A percentile compares a stretch with the other conserved stretches of the same genome.
phyloP scores from a whole-genome alignment of 2,329 filamentous ascomycete genomes.

The Cladosporium sp. region DNA sequence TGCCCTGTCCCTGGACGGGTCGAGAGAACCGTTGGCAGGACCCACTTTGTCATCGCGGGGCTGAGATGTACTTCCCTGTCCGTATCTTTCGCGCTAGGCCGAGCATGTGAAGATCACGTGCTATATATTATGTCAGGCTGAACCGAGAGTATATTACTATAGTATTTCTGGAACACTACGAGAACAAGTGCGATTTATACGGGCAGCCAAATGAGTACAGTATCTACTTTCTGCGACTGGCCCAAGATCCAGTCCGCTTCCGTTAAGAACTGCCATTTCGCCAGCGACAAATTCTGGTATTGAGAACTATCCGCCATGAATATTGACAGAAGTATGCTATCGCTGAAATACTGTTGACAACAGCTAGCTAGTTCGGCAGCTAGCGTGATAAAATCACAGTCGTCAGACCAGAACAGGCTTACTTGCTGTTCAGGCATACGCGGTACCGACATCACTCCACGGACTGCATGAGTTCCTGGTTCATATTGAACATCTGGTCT shows the following conservation, averaged over 20 bases:
- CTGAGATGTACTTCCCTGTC: background rate
- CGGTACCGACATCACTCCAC: background rate
- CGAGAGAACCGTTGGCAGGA: conserved; percentile 1
- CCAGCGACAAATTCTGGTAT: background rate
- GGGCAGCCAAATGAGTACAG: too few relatives aligned
- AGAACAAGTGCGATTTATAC: too few relatives aligned
- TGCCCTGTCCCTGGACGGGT: background rate
- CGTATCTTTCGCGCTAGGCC: background rate
- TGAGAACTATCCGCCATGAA: background rate
- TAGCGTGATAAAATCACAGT: background rate
- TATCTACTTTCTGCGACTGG: too few relatives aligned
- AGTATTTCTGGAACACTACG: too few relatives aligned
- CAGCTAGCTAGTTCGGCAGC: background rate
- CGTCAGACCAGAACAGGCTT: background rate
- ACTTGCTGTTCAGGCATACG: background rate
- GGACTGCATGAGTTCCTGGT: background rate
- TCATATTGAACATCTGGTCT: background rate
- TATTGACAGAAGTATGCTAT: background rate
- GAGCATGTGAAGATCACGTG: conserved; percentile 13
- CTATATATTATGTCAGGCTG: background rate
- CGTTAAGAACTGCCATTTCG: background rate
- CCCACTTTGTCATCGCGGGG: background rate
- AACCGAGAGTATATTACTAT: background rate
- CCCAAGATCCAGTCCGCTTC: too few relatives aligned
- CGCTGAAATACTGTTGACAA: background rate